A percentile compares a stretch with the other conserved stretches of the same genome.
phyloP scores from a whole-genome alignment of 83 land plant species.

The Thuja plicata region DNA sequence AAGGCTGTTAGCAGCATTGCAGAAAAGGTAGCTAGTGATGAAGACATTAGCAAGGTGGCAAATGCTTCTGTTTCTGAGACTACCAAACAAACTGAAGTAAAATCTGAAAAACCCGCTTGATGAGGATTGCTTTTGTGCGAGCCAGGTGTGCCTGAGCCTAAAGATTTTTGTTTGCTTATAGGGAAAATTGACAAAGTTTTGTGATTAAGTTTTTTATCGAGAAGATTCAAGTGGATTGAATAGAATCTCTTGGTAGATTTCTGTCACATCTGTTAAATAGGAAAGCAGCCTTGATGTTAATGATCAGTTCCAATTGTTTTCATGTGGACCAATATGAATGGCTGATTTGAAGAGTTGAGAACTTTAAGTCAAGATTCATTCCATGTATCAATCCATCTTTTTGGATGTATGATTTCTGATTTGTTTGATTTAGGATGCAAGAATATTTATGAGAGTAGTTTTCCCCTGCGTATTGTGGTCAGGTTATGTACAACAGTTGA shows the following conservation, averaged over 20 bases:
- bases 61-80: neutral
- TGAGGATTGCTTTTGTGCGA: neutral
- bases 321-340: neutral
- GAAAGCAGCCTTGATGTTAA: neutral
- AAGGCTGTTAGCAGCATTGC: neutral
- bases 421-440: conserved; percentile 8
- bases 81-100: conserved; percentile 1
- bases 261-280: neutral
- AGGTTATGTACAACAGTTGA: conserved; percentile 12
- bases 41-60: neutral
- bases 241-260: neutral
- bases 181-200: neutral
- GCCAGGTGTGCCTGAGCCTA: neutral
- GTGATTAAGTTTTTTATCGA: neutral
- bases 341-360: conserved; percentile 12
- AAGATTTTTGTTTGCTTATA: neutral
- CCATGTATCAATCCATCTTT: neutral
- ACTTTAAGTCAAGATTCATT: neutral
- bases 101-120: neutral
- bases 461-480: conserved; percentile 5
- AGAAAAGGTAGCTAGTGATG: neutral
- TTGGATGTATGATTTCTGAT: neutral
- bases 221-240: neutral
- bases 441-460: conserved; percentile 1
- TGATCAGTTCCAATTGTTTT: neutral